Evolutionary conservation across 2,329 filamentous ascomycete species (phyloP), one percentile per base, ranked within the genome.

Genomic region (Colletotrichum shisoi): DNA sequence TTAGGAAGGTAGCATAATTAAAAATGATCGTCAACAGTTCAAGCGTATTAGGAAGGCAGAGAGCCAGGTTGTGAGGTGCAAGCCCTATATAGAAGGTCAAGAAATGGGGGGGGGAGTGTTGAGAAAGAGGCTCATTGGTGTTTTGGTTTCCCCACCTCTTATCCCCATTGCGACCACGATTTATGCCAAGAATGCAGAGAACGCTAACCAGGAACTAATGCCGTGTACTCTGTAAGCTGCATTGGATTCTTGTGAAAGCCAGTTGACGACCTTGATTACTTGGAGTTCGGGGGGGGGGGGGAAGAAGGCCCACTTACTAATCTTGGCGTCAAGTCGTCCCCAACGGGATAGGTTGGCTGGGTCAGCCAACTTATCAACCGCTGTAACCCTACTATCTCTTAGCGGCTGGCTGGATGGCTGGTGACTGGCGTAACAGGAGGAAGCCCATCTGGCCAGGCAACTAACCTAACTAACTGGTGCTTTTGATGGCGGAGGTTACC

Each of bases 91-190:
- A 42, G 46, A 46, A 52, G 15, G 48, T 49, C 44, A n/a, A 63
- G 54, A 52, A 57, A 59, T 37, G 40, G 7, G 42, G 27, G 42
- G 21, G 24, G n/a, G 39, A 13, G 52, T 24, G 19, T 53, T 17
- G 9, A 27, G 19, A 31, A 58, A 21, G 31, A 17, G 46, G 31
- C 54, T 34, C 58, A 53, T 59, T 39, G 48, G 65, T 31, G 44
- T 17, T 34, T 31, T 34, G 15, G 40, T 56, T 66, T 66, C 62
- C 57, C 65, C 65, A 66, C 65, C 65, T 68, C 65, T 68, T 21
- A 57, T 52, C 31, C n/a, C 24, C 0, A 12, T 31, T 3, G 17
- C n/a, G 17, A 37, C 17, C 17, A 4, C n/a, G 2, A 37, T 37
- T 8, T 52, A n/a, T 37, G 49, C 31, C 31, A 46, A 57, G 44